These are phyloP conservation scores for Fusarium pseudocircinatum DNA, from an alignment of 2,329 filamentous ascomycete species.

Conservation along the genomic window DNA sequence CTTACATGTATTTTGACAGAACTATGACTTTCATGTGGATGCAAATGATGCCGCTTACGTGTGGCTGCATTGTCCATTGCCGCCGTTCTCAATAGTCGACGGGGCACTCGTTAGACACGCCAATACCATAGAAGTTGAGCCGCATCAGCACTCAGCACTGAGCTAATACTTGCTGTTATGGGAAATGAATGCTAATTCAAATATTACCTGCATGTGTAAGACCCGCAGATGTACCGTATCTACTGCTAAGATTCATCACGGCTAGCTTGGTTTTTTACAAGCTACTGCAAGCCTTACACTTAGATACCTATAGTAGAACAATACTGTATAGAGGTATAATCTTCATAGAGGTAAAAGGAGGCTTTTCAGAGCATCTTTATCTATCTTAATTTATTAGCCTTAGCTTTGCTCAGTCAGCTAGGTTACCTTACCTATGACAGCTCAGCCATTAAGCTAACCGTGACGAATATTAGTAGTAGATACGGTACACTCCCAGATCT, in stretches of 20 bases:
- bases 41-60: constrained; percentile 33
- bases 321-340: no score
- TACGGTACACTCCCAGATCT: constrained; percentile 8
- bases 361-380: no score
- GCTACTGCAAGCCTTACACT: no score
- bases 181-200: constrained; percentile 12
- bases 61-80: constrained; percentile 16
- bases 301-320: no score
- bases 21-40: constrained; percentile 10
- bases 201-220: constrained; percentile 6
- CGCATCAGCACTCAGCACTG: not conserved
- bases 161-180: not conserved
- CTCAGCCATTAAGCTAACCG: no score
- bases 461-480: no score
- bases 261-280: no score
- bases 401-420: no score
- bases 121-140: constrained; percentile 13
- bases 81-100: constrained; percentile 24
- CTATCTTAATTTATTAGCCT: no score
- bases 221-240: not conserved
- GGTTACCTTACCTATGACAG: no score
- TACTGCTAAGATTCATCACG: no score
- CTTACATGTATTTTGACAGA: not conserved
- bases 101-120: not conserved
- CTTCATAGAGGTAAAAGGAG: no score